Evolutionary conservation across 495 filamentous ascomycete species (phyloP), one percentile per base, ranked within the genome.

Genomic region (Xylaria longipes): DNA sequence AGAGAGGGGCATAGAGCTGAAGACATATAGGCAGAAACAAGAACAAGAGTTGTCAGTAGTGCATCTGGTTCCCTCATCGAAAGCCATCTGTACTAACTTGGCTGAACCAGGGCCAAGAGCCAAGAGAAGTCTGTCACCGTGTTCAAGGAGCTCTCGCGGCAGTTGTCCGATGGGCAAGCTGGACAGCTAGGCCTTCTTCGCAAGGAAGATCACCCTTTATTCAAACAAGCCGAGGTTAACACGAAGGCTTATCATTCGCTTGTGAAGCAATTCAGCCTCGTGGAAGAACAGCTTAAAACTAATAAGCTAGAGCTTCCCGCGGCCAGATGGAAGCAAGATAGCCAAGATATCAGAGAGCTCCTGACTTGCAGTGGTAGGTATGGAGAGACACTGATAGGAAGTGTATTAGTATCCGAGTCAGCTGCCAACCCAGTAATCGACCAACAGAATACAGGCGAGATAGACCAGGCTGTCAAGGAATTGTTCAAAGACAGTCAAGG

Each of bases 241-340:
- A 71, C 69, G 25, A 68, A 70, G 41, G 63, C 31, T 39, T 50
- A 74, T 43, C 33, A 71, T 12, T 33, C 70, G 14, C 69, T 79
- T 15, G 43, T 78, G 15, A 68, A 63, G 41, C 57, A 70, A 2
- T 81, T 80, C 71, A 76, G 77, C 41, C 71, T 73, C 29, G 63
- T 72, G 15, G 70, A 77, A 12, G 74, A 77, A 29, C 73, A 65
- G 58, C 70, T 76, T 9, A 69, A 73, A n/a, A 58, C 65, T 1
- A 61, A 75, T 8, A 74, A 74, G 37, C 22, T 77, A 11, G 66
- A 69, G 1, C 58, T 76, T 20, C 82, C 80, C 3, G 73, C 71
- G 12, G 75, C 74, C 50, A 73, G 65, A 25, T 84, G 82, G 82
- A 72, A 75, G 68, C 68, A 82, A 52, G 83, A 84, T 45, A 73